Percentiles rank a stretch among this genome's conserved stretches.
Conservation (phyloP, 805 yeast species). For the Nakazawaea holstii region DNA sequence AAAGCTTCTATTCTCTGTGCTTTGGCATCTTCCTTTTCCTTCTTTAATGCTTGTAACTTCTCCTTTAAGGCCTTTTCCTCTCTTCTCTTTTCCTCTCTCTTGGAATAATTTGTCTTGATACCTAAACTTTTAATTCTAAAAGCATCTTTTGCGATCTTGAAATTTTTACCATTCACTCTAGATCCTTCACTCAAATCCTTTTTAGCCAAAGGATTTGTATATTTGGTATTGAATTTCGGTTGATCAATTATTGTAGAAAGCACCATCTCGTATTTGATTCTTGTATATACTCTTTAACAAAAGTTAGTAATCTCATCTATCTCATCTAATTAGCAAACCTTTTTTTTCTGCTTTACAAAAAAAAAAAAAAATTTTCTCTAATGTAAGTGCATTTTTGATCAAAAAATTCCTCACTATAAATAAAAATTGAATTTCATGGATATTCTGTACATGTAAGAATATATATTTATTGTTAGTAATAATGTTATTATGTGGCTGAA, state of each 20-base stretch:
- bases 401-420: too few species aligned
- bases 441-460: too few species aligned
- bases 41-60: conserved; percentile 66
- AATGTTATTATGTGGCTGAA: too few species aligned
- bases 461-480: too few species aligned
- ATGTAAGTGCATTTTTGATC: too few species aligned
- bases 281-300: neutral
- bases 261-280: neutral
- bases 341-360: too few species aligned
- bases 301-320: too few species aligned
- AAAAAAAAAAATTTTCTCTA: too few species aligned
- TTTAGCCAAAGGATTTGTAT: conserved; percentile 11
- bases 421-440: too few species aligned
- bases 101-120: conserved; percentile 56
- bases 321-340: too few species aligned
- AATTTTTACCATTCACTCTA: conserved; percentile 61
- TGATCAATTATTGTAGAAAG: conserved; percentile 7
- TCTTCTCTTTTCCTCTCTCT: conserved; percentile 59
- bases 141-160: conserved; percentile 68
- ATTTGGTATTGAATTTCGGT: conserved; percentile 6
- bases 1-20: conserved; percentile 47
- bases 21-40: conserved; percentile 65
- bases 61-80: conserved; percentile 64
- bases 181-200: conserved; percentile 31
- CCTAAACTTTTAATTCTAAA: conserved; percentile 61